Evolutionary conservation across 163 green algal genomes (phyloP), one percentile per base, ranked within the genome.

Genomic region (Scenedesmus sp.): DNA sequence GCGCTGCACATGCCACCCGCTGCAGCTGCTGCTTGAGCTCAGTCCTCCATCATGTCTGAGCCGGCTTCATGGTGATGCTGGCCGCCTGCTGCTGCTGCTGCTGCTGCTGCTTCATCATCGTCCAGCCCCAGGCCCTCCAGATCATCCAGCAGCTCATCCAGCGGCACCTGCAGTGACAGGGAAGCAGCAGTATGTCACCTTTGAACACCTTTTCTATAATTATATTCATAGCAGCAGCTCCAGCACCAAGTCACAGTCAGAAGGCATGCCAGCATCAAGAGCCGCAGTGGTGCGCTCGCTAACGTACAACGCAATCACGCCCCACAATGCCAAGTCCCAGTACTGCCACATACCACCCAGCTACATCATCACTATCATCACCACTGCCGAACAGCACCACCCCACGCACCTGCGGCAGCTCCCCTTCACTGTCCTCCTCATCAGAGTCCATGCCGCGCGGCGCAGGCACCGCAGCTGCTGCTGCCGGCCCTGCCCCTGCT

Each of bases 61-160:
- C 85, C 88, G 3, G 52, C 62, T 56, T 62, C 59, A 77, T 88
- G 88, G 62, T 88, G 84, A 56, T 88, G 83, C 83, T 88, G 83
- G n/a, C 64, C 54, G 5, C 20, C 52, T 52, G 66, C 55, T 70
- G 57, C 83, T 55, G n/a, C 56, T 56, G 88, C 74, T 62, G 57
- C 46, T 55, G 46, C 57, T 23, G 26, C 18, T 9, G 57, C 91
- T n/a, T 92, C 92, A n/a, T 89, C 91, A 26, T 96, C 94, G 2
- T 95, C 92, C 56, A 98, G 85, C 57, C 96, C 89, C 90, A 98
- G 92, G 12, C 87, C 95, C 87, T 96, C 96, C 94, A 99, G 94
- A 82, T 99, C 97, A 86, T 99, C 97, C 88, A 99, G 93, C 92
- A 99, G 95, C 95, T 99, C 98, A 59, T 99, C 98, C 91, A 99